Percentiles rank a stretch among this genome's conserved stretches.
Evolutionary conservation across 805 yeast species (phyloP).

Genomic region (Torulaspora gathmanii): DNA sequence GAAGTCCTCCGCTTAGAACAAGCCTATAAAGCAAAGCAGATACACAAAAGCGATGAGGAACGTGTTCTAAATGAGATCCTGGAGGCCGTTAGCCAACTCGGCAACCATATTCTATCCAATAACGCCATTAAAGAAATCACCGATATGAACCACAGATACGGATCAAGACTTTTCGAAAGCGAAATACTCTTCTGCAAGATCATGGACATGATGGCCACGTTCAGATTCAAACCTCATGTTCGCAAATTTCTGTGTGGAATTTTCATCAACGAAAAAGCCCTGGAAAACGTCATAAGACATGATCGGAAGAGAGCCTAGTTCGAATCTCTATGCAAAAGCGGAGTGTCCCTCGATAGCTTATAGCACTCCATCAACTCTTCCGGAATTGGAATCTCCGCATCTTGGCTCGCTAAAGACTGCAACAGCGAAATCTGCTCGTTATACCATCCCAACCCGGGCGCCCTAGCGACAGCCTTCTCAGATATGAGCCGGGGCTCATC

Average conservation of each 20-base stretch:
- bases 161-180: conserved; percentile 48
- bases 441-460: conserved; percentile 30
- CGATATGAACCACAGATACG: conserved; percentile 46
- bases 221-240: conserved; percentile 55
- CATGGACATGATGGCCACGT: conserved; percentile 49
- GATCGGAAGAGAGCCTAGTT: conserved; percentile 35
- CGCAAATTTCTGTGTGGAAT: conserved; percentile 64
- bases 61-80: conserved; percentile 31
- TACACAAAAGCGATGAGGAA: conserved; percentile 24
- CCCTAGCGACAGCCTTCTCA: conserved; percentile 14
- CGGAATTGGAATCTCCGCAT: conserved; percentile 22
- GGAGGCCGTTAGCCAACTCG: conserved; percentile 47
- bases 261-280: conserved; percentile 48
- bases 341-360: conserved; percentile 26
- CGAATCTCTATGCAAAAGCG: conserved; percentile 26
- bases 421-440: conserved; percentile 23
- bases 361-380: conserved; percentile 27
- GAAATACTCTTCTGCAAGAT: conserved; percentile 52
- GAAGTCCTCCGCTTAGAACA: conserved; percentile 12
- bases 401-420: conserved; percentile 7
- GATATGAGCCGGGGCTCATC: conserved; percentile 16
- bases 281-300: conserved; percentile 48
- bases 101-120: conserved; percentile 50
- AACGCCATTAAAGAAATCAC: conserved; percentile 56
- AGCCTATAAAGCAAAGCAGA: conserved; percentile 5